phyloP scores from a whole-genome alignment of 108 stramenopile species.

The Asterionellopsis glacialis region DNA sequence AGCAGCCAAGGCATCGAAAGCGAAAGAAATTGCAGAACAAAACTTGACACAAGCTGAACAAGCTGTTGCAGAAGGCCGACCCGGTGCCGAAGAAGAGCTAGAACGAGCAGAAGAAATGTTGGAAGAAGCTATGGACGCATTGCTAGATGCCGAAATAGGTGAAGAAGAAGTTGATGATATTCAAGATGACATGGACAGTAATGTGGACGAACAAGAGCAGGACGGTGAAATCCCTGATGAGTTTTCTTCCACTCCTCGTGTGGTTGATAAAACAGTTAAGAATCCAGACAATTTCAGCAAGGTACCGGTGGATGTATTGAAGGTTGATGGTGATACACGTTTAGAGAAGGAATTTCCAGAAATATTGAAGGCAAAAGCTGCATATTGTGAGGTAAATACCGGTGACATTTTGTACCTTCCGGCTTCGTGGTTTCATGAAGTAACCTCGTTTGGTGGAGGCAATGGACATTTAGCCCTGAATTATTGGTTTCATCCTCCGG shows the following conservation, averaged over 20 bases:
- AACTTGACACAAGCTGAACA: slow-evolving; percentile 12
- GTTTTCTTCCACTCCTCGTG: neutral
- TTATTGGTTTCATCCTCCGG: slow-evolving; percentile 98
- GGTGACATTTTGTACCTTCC: slow-evolving; percentile 94
- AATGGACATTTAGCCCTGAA: slow-evolving; percentile 85
- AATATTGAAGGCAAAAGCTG: slow-evolving; percentile 2
- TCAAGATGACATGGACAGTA: slow-evolving; percentile 16
- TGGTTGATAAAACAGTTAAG: slow-evolving; percentile 38
- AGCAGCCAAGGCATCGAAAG: slow-evolving; percentile 12
- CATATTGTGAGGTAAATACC: neutral
- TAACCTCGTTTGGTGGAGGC: slow-evolving; percentile 46
- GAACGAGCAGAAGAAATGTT: slow-evolving; percentile 54
- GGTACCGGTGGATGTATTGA: slow-evolving; percentile 14
- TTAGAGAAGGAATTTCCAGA: slow-evolving; percentile 10
- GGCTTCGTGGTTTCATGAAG: slow-evolving; percentile 97
- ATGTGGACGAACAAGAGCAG: slow-evolving; percentile 30
- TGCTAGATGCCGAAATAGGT: slow-evolving; percentile 60
- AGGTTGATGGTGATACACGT: neutral
- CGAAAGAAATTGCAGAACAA: neutral
- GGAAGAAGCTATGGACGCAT: slow-evolving; percentile 66
- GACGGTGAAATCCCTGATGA: slow-evolving; percentile 34
- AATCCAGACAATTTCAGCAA: slow-evolving; percentile 39
- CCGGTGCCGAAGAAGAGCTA: slow-evolving; percentile 31
- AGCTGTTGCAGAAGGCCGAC: slow-evolving; percentile 29
- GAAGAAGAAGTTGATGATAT: slow-evolving; percentile 11